Base-by-base conservation (phyloP, 441 rosid species). In the Brassica hybrid region DNA sequence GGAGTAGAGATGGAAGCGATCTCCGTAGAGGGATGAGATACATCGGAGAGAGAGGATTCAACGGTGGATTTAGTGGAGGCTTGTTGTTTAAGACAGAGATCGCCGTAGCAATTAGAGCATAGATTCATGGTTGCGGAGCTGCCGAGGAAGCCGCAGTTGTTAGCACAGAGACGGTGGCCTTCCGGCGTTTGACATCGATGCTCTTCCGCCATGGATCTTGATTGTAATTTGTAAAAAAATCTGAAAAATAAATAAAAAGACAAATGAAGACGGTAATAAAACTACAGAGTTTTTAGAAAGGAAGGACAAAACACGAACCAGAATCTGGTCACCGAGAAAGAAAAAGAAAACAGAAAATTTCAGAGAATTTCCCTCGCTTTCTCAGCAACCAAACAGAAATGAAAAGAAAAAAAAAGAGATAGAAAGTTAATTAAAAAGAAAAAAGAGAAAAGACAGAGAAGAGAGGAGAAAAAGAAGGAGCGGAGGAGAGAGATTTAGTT, bases 401-500 rank as follows among this genome's bases (percentile, higher is more conserved):
- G 12, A 79, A 73, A 72, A 34, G 8, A 34, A 43, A 36, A 3
- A 3, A 43, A 43, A 8, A 9, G 0, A 16, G 9, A 41, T 65
- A 52, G 43, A 9, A 36, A 36, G 43, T 36, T 36, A 8, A 19
- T 9, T 27, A 56, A 17, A 3, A 6, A 17, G 11, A 7, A 8
- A 34, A 34, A 34, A 34, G 43, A 57, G 14, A 7, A 72, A 59
- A 5, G 23, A 61, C 25, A 77, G 77, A 67, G 74, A 63, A 73
- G 69, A 73, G 61, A 36, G 75, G 74, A 41, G 76, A 75, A 67
- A 80, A 72, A 76, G 30, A 61, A 63, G 74, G 81, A 48, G 77
- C 59, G 74, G 81, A 81, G 73, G 81, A 77, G 86, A 82, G 83
- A 78, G 80, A 76, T 6, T 16, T 32, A 13, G 74, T 43, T 62